Percentiles rank a stretch among this genome's conserved stretches.
Evolutionary conservation across 2,329 filamentous ascomycete species (phyloP).

Genomic region (Fusarium sp.): DNA sequence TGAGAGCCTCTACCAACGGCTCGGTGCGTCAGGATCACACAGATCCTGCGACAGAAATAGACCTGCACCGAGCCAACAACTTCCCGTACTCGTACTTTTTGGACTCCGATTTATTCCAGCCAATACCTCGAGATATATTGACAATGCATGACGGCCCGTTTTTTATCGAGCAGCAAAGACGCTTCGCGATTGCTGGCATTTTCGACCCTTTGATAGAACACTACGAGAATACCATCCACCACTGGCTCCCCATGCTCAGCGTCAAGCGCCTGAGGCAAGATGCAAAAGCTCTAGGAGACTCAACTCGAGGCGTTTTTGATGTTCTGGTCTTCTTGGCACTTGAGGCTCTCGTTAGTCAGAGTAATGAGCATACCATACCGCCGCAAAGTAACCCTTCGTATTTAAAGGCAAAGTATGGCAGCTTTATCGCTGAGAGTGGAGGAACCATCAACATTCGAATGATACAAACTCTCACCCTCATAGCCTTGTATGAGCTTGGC

Average conservation of each 20-base stretch:
- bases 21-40: no score
- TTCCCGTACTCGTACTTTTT: background rate
- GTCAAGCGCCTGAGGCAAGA: background rate
- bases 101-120: background rate
- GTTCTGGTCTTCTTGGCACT: no score
- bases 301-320: no score
- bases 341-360: background rate
- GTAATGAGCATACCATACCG: rapidly evolving
- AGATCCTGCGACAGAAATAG: no score
- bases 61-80: no score
- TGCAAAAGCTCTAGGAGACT: rapidly evolving
- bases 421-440: background rate
- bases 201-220: background rate
- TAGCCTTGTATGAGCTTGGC: slow-evolving; percentile 10
- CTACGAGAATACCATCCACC: background rate
- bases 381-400: background rate
- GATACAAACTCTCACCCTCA: background rate
- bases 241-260: background rate
- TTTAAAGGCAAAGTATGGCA: background rate
- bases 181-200: background rate
- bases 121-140: background rate
- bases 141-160: rapidly evolving
- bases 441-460: slow-evolving; percentile 3
- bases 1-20: no score
- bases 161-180: background rate